phyloP scores from a whole-genome alignment of 1,284 basidiomycete species.

The Tranzscheliella williamsii region DNA sequence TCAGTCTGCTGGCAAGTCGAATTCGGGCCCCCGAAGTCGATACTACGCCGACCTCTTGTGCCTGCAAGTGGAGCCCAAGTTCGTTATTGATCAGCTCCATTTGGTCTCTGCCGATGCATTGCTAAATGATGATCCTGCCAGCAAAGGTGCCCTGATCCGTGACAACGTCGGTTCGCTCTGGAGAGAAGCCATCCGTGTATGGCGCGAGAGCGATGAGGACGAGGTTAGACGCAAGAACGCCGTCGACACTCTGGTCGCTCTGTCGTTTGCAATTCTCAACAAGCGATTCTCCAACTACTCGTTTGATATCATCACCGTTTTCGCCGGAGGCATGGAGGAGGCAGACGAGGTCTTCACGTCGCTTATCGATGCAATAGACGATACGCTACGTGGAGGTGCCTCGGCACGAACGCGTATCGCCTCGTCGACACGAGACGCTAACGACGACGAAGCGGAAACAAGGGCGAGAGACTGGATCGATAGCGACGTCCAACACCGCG shows the following conservation, averaged over 20 bases:
- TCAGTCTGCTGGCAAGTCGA: constrained; percentile 46
- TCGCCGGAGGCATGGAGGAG: constrained; percentile 57
- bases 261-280: constrained; percentile 47
- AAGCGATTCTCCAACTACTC: constrained; percentile 53
- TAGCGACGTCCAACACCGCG: constrained; percentile 33
- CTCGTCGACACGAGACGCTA: constrained; percentile 13
- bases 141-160: constrained; percentile 36
- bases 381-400: constrained; percentile 37
- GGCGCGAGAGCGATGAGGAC: constrained; percentile 43
- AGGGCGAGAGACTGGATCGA: constrained; percentile 32
- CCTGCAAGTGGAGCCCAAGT: constrained; percentile 44
- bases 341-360: constrained; percentile 53
- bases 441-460: constrained; percentile 1
- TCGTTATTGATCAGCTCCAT: constrained; percentile 35
- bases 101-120: constrained; percentile 31
- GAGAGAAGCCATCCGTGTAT: constrained; percentile 48
- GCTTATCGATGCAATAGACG: constrained; percentile 48
- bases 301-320: constrained; percentile 50
- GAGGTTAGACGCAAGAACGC: constrained; percentile 46
- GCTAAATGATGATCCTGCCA: constrained; percentile 39
- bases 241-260: constrained; percentile 47
- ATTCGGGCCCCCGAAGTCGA: constrained; percentile 46
- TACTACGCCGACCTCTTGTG: constrained; percentile 53
- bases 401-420: constrained; percentile 24
- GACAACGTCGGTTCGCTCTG: constrained; percentile 54